Base-by-base conservation (phyloP, 2,329 filamentous ascomycete genomes). In the Colletotrichum spinosum region DNA sequence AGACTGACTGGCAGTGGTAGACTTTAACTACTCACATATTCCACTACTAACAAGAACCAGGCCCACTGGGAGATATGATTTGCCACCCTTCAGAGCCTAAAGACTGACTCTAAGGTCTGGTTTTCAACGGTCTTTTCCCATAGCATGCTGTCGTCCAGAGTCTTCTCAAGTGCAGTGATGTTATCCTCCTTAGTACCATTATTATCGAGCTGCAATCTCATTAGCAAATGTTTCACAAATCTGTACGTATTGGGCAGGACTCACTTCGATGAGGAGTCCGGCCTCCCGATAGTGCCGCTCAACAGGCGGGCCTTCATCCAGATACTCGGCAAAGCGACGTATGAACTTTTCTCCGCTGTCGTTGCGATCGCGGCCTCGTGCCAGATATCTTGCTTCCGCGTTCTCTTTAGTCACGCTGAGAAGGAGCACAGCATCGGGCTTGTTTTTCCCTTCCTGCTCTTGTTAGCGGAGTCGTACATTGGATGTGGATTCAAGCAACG, bases 171-270 rank as follows among this genome's bases (percentile, higher is more conserved):
- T 8, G 7, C 33, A 4, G 33, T 8, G n/a, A 55, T n/a, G 13
- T 55, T 55, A n/a, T 55, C 33, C 38, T 55, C 53, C 42, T 55
- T 55, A 9, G 53, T 38, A 13, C 53, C 53, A 44, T 55, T 55
- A 12, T 55, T 46, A 38, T 55, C 53, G 42, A 55, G 37, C 53
- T 55, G 34, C 0, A 35, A 37, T 6, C 37, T 13, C 17, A 12
- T 55, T 17, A 55, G 53, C 25, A 8, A 15, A 17, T 34, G 1
- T 37, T 4, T 39, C 6, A 46, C 7, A 15, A 13, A 17, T 46
- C 7, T 12, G 38, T 8, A 35, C 42, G 25, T 12, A 46, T 15
- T n/a, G 8, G 13, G 42, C 3, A 34, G 1, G 11, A 55, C 53
- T 46, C 53, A 55, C 53, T 10, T 46, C 42, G 17, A 55, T 17